phyloP scores from a whole-genome alignment of 208 protist species.

The Phytomonas sp. region DNA sequence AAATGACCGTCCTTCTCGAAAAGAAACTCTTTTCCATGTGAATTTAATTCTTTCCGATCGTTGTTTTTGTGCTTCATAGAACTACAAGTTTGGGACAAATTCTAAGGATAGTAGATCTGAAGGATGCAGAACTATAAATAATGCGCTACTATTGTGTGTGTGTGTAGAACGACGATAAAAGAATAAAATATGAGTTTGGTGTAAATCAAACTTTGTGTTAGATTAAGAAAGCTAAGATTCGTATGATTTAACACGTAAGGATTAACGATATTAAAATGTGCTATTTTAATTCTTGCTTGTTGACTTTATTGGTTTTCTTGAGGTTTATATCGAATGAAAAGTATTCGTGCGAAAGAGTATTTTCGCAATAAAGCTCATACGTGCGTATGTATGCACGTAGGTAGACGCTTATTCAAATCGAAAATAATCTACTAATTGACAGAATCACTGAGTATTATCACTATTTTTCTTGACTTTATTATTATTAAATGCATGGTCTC shows the following conservation, averaged over 20 bases:
- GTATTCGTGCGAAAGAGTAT: not conserved
- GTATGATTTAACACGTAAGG: not conserved
- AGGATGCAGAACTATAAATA: not conserved
- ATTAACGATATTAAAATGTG: not conserved
- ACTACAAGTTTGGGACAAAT: not conserved
- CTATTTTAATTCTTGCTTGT: not conserved
- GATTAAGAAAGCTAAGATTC: not conserved
- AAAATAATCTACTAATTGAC: not conserved
- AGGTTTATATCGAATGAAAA: not conserved
- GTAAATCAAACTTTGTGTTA: conserved; percentile 3
- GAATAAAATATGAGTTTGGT: conserved; percentile 1
- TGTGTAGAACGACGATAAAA: not conserved
- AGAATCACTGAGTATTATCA: not conserved
- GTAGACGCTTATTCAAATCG: not conserved
- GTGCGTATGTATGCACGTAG: not conserved
- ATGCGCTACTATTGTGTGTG: not conserved
- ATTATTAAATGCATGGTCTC: not conserved
- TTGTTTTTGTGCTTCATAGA: not conserved
- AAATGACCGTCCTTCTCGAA: no score
- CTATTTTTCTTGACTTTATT: not conserved
- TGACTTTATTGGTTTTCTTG: not conserved
- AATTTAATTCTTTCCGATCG: not conserved
- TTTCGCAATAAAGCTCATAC: not conserved
- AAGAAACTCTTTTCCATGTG: not conserved
- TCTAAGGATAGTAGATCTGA: not conserved